phyloP scores from a whole-genome alignment of 1,284 basidiomycete species.

The Malassezia japonica region DNA sequence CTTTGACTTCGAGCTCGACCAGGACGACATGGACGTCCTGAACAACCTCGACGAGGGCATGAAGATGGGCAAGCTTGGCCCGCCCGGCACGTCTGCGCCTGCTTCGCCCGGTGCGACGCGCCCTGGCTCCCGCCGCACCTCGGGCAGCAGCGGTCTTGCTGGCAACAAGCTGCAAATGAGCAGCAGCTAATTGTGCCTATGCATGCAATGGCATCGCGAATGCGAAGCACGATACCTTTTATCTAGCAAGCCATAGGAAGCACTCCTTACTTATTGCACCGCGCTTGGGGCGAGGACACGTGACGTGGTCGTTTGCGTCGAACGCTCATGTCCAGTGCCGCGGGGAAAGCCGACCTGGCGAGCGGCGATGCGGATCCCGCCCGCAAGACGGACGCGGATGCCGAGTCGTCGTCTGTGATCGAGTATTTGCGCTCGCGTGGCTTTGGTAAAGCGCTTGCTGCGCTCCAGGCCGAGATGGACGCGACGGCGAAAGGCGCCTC shows the following conservation, averaged over 20 bases:
- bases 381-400: not conserved
- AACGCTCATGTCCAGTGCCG: not conserved
- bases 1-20: conserved; percentile 44
- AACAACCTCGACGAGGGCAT: conserved; percentile 33
- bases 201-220: too few relatives aligned
- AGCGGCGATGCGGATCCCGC: not conserved
- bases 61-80: conserved; percentile 45
- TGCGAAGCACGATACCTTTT: not conserved
- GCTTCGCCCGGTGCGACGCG: conserved; percentile 31
- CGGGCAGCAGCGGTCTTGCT: conserved; percentile 34
- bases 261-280: too few relatives aligned
- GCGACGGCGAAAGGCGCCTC: conserved; percentile 29
- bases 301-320: not conserved
- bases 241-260: not conserved
- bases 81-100: conserved; percentile 40
- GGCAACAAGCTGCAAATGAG: conserved; percentile 32
- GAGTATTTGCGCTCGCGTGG: conserved; percentile 77
- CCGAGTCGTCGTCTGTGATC: conserved; percentile 54
- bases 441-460: conserved; percentile 65
- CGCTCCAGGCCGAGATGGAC: conserved; percentile 61
- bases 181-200: conserved; percentile 9
- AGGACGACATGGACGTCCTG: conserved; percentile 39
- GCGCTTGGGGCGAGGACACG: not conserved
- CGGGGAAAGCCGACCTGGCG: not conserved
- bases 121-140: conserved; percentile 37